Evolutionary conservation across 1,284 basidiomycete genomes (phyloP), one percentile per base, ranked within the genome.

Genomic region (Chalciporus sp.): DNA sequence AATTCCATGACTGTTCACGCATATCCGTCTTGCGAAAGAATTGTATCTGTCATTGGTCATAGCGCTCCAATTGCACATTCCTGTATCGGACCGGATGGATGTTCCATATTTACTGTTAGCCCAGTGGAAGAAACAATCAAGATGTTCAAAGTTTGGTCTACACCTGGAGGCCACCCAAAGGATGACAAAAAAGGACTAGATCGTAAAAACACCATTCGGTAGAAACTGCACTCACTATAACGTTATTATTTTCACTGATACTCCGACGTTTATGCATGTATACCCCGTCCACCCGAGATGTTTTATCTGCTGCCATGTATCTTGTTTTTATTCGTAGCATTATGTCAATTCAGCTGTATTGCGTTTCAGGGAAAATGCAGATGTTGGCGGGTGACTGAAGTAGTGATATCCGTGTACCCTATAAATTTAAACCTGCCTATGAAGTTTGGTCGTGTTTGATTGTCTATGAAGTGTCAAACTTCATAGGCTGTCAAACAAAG

Each of bases 1-100:
- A 84, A 85, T 66, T 75, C 80, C 0, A 73, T 85, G 59, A 74
- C 77, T 4, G 83, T 85, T 8, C 81, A 85, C 61, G 72, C 80
- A 6, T 84, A 80, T 59, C 82, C 84, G 0, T 75, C 76, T 56
- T 78, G 68, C 66, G 76, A 48, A 69, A 57, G 59, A 46, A 56
- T 70, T 8, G 69, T 68, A 17, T 72, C 65, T 27, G 70, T 70
- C 37, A 50, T 71, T 40, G 69, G 66, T 23, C 68, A 70, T 48
- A 61, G 46, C 19, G 67, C 66, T 26, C 42, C 60, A 27, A 67
- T 70, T 12, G 63, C 66, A 41, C 68, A 70, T 47, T 70, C 71
- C 29, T 70, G 71, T 58, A 70, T 73, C 28, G 61, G 66, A 31
- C 68, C 71, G 8, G 68, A 70, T 31, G 68, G 68, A 47, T 71